Conservation (phyloP, 73 alveolate genomes). For the Effrenium voratum region DNA sequence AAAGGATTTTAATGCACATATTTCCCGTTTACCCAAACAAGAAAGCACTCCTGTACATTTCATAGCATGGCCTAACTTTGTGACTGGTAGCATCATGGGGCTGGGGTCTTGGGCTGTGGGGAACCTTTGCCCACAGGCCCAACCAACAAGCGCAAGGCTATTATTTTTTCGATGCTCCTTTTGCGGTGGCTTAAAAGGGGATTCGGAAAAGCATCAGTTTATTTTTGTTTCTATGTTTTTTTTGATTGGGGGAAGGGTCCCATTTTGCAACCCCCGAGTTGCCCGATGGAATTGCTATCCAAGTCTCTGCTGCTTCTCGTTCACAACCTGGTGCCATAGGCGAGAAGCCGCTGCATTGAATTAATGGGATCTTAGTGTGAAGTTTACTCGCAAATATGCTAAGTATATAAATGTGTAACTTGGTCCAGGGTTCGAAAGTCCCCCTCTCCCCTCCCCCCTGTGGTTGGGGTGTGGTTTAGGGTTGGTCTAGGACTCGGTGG, state of each 20-base stretch:
- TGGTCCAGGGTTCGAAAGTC: not conserved
- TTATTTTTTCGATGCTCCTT: not conserved
- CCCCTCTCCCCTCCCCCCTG: not conserved
- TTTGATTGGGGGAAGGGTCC: not conserved
- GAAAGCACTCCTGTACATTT: too few relatives aligned
- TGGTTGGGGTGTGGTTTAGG: not conserved
- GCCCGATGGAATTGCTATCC: not conserved
- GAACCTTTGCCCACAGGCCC: not conserved
- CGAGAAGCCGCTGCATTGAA: too few relatives aligned
- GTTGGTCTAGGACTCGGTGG: too few relatives aligned
- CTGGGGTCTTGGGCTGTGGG: too few relatives aligned
- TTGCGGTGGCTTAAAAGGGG: not conserved
- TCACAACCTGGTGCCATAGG: constrained; percentile 70
- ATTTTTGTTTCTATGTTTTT: too few relatives aligned
- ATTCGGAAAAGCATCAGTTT: not conserved
- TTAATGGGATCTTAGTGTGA: too few relatives aligned
- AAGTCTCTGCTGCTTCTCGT: constrained; percentile 39
- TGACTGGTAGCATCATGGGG: too few relatives aligned
- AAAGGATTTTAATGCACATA: too few relatives aligned
- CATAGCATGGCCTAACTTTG: too few relatives aligned
- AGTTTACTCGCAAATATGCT: not conserved
- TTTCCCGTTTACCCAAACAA: too few relatives aligned
- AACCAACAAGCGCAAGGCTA: not conserved
- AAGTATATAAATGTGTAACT: too few relatives aligned
- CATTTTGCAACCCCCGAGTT: not conserved